These are phyloP conservation scores for Phaffomyces thermotolerans DNA, from an alignment of 805 yeast genomes.

Conservation along the genomic window DNA sequence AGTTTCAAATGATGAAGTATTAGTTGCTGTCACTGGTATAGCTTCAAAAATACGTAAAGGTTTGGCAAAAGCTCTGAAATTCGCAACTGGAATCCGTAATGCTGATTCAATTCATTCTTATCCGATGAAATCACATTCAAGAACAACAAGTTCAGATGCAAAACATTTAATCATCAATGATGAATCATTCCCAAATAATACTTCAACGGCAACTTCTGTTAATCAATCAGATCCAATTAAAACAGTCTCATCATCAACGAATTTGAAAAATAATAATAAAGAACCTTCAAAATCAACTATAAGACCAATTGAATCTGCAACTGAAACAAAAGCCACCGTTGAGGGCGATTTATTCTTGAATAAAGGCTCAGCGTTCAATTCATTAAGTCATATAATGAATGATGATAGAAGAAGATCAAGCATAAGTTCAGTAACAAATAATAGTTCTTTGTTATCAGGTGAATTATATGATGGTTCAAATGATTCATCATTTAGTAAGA, in stretches of 20 bases:
- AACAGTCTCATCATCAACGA: constrained; percentile 2
- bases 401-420: constrained; percentile 18
- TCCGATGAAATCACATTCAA: constrained; percentile 2
- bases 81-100: constrained; percentile 15
- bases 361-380: constrained; percentile 10
- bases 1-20: constrained; percentile 60
- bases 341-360: constrained; percentile 27
- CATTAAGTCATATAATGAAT: constrained; percentile 21
- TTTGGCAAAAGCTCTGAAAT: constrained; percentile 21
- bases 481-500: constrained; percentile 30
- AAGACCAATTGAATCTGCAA: constrained; percentile 18
- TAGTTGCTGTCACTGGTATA: constrained; percentile 76
- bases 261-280: too few relatives aligned
- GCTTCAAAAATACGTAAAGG: constrained; percentile 48
- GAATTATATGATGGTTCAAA: constrained; percentile 3
- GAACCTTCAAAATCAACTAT: constrained; percentile 10
- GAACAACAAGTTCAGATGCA: constrained; percentile 5
- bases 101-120: not conserved
- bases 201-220: not conserved
- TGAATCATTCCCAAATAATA: not conserved
- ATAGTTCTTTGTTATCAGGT: constrained; percentile 1
- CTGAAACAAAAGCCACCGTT: constrained; percentile 21
- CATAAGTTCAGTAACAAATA: constrained; percentile 3
- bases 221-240: not conserved
- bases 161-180: not conserved